Evolutionary conservation across 345 rosid species (phyloP), one percentile per base, ranked within the genome.

Genomic region (Isatis tinctoria): DNA sequence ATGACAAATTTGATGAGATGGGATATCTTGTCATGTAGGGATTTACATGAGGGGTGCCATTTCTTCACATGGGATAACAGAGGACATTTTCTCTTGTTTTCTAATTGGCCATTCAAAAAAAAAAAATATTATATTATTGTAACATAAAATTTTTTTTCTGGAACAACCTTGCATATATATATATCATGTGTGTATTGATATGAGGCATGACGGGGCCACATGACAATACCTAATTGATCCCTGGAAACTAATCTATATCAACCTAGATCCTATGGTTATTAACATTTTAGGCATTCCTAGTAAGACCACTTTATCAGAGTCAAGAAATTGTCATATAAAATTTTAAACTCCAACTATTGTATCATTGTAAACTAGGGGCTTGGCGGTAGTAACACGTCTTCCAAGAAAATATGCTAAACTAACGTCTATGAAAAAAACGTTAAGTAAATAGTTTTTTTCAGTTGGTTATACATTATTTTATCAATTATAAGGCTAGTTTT

Each of bases 171-270:
- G 43, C 20, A 30, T 43, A 43, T 13, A 30, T 43, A 43, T 13
- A 44, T 33, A 40, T 41, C 12, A 69, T 69, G 65, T 69, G 27
- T 33, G 20, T 43, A 24, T 58, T 58, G 22, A 13, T 44, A 54
- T 57, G 45, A 20, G 26, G 58, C 74, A 70, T 44, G 57, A 30
- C 54, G 33, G 74, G 74, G 45, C 66, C 74, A 70, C 57, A 44
- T 8, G 35, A 35, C 30, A 40, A 43, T 16, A 18, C 30, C 20
- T 54, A 41, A 39, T 68, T 68, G 49, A 35, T 53, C 4, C 45
- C 27, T 39, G 51, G 26, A 33, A 16, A 36, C n/a, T 8, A 0
- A 9, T 17, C 24, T 17, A 33, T 60, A 18, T 3, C 30, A 36
- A 60, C 30, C n/a, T 60, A 60, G 30, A 60, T 35, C 43, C 44